A percentile compares a stretch with the other conserved stretches of the same genome.
phyloP scores from a whole-genome alignment of 768 basidiomycete species.

The Hebeloma cylindrosporum region DNA sequence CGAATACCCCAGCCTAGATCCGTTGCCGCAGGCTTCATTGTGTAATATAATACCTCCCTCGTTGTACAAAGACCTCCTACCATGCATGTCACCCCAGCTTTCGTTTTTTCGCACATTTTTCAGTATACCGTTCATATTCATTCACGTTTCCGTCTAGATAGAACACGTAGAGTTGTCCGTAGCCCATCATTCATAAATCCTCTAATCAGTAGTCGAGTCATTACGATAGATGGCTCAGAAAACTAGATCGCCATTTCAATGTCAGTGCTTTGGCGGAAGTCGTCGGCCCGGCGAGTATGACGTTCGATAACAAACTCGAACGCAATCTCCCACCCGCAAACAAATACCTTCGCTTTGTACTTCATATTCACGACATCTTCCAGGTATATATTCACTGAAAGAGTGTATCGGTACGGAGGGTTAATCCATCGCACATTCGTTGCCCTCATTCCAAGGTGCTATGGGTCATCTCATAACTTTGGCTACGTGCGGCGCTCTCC shows the following conservation, averaged over 20 bases:
- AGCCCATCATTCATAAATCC: no score
- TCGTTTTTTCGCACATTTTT: neutral
- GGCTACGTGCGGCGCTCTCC: conserved; percentile 63
- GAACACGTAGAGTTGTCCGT: conserved; percentile 9
- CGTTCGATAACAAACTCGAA: neutral
- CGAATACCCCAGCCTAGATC: conserved; percentile 25
- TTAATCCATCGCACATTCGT: neutral
- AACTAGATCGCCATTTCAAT: no score
- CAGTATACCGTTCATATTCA: conserved; percentile 8
- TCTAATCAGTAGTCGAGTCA: no score
- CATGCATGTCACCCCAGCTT: conserved; percentile 5
- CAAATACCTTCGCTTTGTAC: no score
- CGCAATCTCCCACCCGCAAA: no score
- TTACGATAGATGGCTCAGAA: no score
- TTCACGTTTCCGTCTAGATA: conserved; percentile 9
- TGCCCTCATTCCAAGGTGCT: neutral
- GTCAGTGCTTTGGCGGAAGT: no score
- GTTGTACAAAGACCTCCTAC: conserved; percentile 6
- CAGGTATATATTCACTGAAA: no score
- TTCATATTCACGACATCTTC: no score
- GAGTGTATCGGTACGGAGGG: no score
- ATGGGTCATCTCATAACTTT: conserved; percentile 90
- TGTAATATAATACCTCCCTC: conserved; percentile 9
- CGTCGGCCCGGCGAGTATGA: neutral
- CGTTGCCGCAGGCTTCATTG: neutral